Percentiles rank a stretch among this genome's conserved stretches.
Evolutionary conservation across 768 basidiomycete species (phyloP).

Genomic region (Pulveroboletus frians): DNA sequence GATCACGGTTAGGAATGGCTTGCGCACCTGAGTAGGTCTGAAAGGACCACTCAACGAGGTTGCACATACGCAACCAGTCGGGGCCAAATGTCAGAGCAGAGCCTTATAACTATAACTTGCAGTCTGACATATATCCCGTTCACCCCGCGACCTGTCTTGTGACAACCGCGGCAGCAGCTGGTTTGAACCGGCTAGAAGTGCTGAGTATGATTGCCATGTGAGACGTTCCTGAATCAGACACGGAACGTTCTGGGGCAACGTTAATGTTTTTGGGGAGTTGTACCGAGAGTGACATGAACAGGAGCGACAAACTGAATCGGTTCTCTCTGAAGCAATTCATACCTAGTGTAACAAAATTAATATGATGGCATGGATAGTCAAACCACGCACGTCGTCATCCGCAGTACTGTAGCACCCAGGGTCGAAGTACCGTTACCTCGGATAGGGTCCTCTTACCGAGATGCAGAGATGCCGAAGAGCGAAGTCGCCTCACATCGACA

Average conservation of each 20-base stretch:
- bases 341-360: no score
- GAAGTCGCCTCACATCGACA: no score
- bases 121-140: not conserved
- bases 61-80: not conserved
- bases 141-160: not conserved
- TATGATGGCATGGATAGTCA: no score
- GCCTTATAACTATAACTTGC: not conserved
- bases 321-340: not conserved
- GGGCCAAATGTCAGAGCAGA: not conserved
- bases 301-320: not conserved
- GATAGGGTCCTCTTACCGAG: not conserved
- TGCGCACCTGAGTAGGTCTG: not conserved
- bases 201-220: not conserved
- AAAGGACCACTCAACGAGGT: not conserved
- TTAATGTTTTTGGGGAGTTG: no score
- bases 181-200: not conserved
- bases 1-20: not conserved
- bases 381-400: no score
- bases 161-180: not conserved
- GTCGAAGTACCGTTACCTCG: no score
- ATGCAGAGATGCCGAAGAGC: not conserved
- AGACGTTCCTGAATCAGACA: not conserved
- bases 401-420: not conserved
- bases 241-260: not conserved
- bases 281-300: not conserved